These are phyloP conservation scores for Boletus tomentosulus DNA, from an alignment of 768 basidiomycete species.

Conservation along the genomic window DNA sequence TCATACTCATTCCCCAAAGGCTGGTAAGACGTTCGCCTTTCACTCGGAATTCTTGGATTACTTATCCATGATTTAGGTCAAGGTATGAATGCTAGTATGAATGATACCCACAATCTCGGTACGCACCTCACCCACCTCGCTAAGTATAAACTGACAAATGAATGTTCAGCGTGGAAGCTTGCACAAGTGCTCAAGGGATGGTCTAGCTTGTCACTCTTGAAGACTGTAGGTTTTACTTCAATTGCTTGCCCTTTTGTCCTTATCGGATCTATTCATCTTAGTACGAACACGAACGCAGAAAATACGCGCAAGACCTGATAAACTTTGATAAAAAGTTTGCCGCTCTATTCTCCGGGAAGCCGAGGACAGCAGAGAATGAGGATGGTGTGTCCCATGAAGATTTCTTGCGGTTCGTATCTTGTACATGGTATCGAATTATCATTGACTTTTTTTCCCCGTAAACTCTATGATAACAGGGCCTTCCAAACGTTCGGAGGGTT, in stretches of 20 bases:
- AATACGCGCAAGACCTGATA: slow-evolving; percentile 70
- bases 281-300: slow-evolving; percentile 68
- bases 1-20: slow-evolving; percentile 65
- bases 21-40: slow-evolving; percentile 35
- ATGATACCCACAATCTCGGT: slow-evolving; percentile 70
- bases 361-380: slow-evolving; percentile 41
- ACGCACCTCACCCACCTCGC: not conserved
- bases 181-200: slow-evolving; percentile 42
- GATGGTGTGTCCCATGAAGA: slow-evolving; percentile 33
- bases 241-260: not conserved
- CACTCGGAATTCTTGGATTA: not conserved
- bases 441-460: not conserved
- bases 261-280: slow-evolving; percentile 20
- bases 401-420: slow-evolving; percentile 30
- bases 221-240: slow-evolving; percentile 33
- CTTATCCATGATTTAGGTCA: slow-evolving; percentile 43
- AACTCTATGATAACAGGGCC: slow-evolving; percentile 21
- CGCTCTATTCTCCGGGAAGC: slow-evolving; percentile 64
- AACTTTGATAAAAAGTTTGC: slow-evolving; percentile 65
- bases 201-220: slow-evolving; percentile 35
- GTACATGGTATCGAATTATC: not conserved
- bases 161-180: slow-evolving; percentile 42
- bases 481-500: slow-evolving; percentile 38
- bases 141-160: slow-evolving; percentile 46
- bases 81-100: slow-evolving; percentile 77